Evolutionary conservation across 106 monocot species (phyloP), one percentile per base, ranked within the genome.

Genomic region (Apostasia ramifera): DNA sequence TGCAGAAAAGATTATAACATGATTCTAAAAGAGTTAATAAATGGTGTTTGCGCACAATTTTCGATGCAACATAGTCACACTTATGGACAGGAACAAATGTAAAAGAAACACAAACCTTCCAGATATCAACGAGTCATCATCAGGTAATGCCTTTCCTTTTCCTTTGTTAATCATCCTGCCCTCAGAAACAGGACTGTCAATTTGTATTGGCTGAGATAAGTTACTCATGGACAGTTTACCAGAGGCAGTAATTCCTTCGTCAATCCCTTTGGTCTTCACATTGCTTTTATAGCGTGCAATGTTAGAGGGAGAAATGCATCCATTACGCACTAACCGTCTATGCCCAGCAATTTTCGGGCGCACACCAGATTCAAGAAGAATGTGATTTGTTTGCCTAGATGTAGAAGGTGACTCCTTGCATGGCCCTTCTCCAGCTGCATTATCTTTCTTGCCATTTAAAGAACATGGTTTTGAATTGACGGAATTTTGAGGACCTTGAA

Each of bases 221-320:
- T 48, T 65, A 47, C 3, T 47, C 47, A 26, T 8, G 8, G 26
- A 8, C 8, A 48, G 15, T 49, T 65, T 37, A 15, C 46, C 40
- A 7, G 47, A 26, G 39, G 39, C 8, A 12, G 6, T 43, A 48
- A 14, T 26, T 14, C 65, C 37, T 48, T 37, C 65, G 11, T 65
- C 48, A 14, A 48, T 47, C 48, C 65, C 48, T 70, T 53, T 53
- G 12, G 9, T 12, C 48, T 44, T 43, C 39, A 53, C 42, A 15
- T 14, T 8, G 64, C 41, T 37, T 40, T 45, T 74, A 62, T 44
- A 61, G 45, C 54, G 74, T 43, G 71, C 71, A 53, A 71, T 72
- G 61, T 88, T 92, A 47, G 44, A 60, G 40, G 87, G 91, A 62
- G 84, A 87, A 39, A 88, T 85, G 66, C 74, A 75, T 6, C 91